Conservation (phyloP, 345 rosid genomes). For the Eucalyptus grandis region DNA sequence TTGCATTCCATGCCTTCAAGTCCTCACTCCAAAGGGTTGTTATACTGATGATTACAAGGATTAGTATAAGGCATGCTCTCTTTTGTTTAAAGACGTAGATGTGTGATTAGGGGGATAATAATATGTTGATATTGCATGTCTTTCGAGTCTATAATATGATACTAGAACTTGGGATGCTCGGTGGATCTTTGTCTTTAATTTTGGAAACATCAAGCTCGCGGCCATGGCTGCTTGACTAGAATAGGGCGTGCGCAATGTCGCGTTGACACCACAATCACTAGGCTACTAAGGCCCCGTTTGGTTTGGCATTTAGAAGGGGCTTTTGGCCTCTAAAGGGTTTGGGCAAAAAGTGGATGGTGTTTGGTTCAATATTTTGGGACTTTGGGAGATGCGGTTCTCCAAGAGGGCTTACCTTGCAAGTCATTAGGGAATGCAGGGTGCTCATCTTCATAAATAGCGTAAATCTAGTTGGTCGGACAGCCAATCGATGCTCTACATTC, state of each 20-base stretch:
- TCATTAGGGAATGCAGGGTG: too few relatives aligned
- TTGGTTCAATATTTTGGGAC: too few relatives aligned
- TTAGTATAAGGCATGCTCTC: background rate
- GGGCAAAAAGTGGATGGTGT: too few relatives aligned
- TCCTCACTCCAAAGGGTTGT: background rate
- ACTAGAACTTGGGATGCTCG: background rate
- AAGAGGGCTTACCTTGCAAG: too few relatives aligned
- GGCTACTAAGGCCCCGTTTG: too few relatives aligned
- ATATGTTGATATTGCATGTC: background rate
- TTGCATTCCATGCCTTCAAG: background rate
- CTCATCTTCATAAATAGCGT: too few relatives aligned
- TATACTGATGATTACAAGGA: background rate
- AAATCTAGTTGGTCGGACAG: too few relatives aligned
- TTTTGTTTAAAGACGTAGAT: background rate
- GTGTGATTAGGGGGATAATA: background rate
- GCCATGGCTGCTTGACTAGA: background rate
- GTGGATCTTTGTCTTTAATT: background rate
- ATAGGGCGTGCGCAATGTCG: fast-evolving
- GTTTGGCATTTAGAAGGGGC: too few relatives aligned
- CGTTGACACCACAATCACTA: background rate
- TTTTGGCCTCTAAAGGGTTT: too few relatives aligned
- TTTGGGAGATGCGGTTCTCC: too few relatives aligned
- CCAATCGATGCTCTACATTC: too few relatives aligned
- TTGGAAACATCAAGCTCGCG: background rate
- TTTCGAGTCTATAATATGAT: background rate